These are phyloP conservation scores for Russula griseocarnosa DNA, from an alignment of 768 basidiomycete species.

Conservation along the genomic window DNA sequence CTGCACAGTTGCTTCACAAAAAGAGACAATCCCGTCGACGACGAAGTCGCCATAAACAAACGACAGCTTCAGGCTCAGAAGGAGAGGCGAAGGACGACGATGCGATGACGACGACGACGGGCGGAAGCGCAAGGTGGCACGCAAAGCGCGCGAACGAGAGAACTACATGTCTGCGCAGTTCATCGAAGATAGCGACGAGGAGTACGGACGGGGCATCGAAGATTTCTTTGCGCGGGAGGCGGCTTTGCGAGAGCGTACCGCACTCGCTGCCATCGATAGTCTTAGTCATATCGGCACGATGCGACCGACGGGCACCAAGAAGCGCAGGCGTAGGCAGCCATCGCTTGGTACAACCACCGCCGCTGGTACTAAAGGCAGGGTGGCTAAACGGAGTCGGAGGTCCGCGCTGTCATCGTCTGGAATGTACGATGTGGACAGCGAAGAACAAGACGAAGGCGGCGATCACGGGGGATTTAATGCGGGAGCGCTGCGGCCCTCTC, in stretches of 20 bases:
- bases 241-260: constrained; percentile 50
- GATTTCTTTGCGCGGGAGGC: constrained; percentile 78
- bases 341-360: constrained; percentile 38
- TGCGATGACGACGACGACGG: neutral
- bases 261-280: constrained; percentile 41
- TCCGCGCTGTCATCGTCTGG: neutral
- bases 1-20: constrained; percentile 65
- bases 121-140: constrained; percentile 29
- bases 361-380: constrained; percentile 32
- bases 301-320: constrained; percentile 49
- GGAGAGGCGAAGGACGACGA: neutral
- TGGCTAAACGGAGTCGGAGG: constrained; percentile 34
- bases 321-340: constrained; percentile 51
- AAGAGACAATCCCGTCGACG: constrained; percentile 48
- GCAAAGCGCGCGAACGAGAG: constrained; percentile 56
- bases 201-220: constrained; percentile 68
- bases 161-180: constrained; percentile 86
- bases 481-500: neutral
- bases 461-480: neutral
- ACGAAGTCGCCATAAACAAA: constrained; percentile 48
- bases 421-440: neutral
- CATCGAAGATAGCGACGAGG: constrained; percentile 87
- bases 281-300: constrained; percentile 46
- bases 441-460: neutral
- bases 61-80: constrained; percentile 40